phyloP scores from a whole-genome alignment of 2,329 filamentous ascomycete species.

The Colletotrichum neosansevieriae region DNA sequence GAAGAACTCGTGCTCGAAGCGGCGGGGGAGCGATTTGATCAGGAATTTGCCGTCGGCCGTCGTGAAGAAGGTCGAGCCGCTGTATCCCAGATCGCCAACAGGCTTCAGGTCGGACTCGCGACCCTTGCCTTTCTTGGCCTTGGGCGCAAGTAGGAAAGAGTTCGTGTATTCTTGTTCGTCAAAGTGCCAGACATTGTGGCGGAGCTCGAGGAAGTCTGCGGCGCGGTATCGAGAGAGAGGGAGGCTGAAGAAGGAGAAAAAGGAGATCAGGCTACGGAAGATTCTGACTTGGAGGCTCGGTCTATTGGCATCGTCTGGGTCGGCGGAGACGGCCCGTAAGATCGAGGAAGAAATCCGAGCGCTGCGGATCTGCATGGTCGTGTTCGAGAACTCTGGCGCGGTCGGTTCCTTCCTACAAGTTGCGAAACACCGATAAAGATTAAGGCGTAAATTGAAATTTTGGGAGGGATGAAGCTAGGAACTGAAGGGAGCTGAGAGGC shows the following conservation, averaged over 20 bases:
- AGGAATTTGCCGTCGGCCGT: conserved; percentile 76
- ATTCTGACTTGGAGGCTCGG: conserved; percentile 16
- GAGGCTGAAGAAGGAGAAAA: conserved; percentile 52
- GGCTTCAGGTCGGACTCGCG: conserved; percentile 59
- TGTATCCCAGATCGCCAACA: conserved; percentile 79
- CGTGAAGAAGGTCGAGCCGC: conserved; percentile 80
- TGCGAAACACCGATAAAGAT: no score
- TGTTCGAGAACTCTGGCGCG: no score
- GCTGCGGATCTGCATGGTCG: conserved; percentile 49
- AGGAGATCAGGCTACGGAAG: conserved; percentile 44
- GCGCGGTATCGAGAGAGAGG: conserved; percentile 46
- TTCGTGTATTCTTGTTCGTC: conserved; percentile 53
- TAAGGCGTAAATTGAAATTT: no score
- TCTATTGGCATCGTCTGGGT: conserved; percentile 43
- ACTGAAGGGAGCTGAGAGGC: no score
- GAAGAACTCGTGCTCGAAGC: conserved; percentile 79
- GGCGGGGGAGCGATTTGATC: conserved; percentile 77
- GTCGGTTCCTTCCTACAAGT: no score
- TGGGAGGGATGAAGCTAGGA: no score
- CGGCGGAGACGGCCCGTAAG: conserved; percentile 65
- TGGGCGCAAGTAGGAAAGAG: conserved; percentile 50
- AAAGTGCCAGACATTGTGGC: conserved; percentile 48
- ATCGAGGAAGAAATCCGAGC: conserved; percentile 68
- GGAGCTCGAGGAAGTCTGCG: conserved; percentile 46
- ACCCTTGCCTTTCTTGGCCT: conserved; percentile 47